phyloP scores from a whole-genome alignment of 805 yeast species.

The Yarrowia sp. region DNA sequence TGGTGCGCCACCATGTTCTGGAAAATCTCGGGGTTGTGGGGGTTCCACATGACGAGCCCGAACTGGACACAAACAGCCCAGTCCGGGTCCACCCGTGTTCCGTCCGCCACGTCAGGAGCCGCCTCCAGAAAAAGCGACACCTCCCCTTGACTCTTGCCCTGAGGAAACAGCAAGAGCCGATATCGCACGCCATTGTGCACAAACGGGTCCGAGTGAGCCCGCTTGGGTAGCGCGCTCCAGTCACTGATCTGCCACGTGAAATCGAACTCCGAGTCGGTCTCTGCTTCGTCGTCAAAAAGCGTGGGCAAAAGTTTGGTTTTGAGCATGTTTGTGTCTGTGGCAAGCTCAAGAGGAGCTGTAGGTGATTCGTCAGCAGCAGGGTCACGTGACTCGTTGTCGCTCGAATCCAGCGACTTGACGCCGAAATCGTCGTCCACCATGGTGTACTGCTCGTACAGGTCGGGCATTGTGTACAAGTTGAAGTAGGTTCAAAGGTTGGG shows the following conservation, averaged over 20 bases:
- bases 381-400: background rate
- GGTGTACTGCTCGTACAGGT: constrained; percentile 10
- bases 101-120: constrained; percentile 36
- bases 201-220: constrained; percentile 39
- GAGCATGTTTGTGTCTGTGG: constrained; percentile 1
- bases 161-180: constrained; percentile 72
- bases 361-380: background rate
- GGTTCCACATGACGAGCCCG: constrained; percentile 80
- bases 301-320: constrained; percentile 28
- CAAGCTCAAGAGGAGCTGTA: background rate
- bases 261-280: constrained; percentile 31
- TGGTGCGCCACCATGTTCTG: constrained; percentile 67
- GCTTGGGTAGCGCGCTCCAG: constrained; percentile 41
- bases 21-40: constrained; percentile 61
- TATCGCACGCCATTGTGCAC: constrained; percentile 38
- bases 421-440: constrained; percentile 15
- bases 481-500: background rate
- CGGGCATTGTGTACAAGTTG: background rate
- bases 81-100: constrained; percentile 36
- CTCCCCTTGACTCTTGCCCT: constrained; percentile 56
- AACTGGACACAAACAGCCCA: constrained; percentile 95
- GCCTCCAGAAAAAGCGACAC: constrained; percentile 83
- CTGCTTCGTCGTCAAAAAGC: constrained; percentile 35
- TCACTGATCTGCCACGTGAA: constrained; percentile 41
- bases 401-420: constrained; percentile 15